Percentiles rank a stretch among this genome's conserved stretches.
These are phyloP conservation scores for Thermochaetoides thermophila DNA, from an alignment of 495 filamentous ascomycete genomes.

Conservation along the genomic window DNA sequence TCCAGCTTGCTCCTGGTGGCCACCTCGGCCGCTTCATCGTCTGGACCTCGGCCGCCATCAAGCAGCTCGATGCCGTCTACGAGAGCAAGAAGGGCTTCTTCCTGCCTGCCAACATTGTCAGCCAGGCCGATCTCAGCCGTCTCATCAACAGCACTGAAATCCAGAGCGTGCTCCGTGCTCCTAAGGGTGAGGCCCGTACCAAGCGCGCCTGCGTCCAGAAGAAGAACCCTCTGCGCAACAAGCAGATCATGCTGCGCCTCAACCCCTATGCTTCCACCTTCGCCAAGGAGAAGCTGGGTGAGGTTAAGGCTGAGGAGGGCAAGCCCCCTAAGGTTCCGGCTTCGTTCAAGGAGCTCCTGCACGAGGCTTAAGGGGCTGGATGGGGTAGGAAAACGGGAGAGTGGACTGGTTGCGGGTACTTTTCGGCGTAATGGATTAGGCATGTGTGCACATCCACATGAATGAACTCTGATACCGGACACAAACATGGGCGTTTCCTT, in stretches of 20 bases:
- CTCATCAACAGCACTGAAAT: conserved; percentile 98
- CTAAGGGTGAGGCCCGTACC: conserved; percentile 76
- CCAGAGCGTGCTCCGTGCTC: conserved; percentile 78
- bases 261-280: conserved; percentile 92
- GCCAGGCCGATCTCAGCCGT: conserved; percentile 84
- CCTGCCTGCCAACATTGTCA: conserved; percentile 72
- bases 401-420: conserved; percentile 15
- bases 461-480: conserved; percentile 26
- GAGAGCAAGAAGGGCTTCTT: conserved; percentile 98
- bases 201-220: conserved; percentile 89
- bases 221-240: conserved; percentile 99
- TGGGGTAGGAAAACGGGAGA: conserved; percentile 6
- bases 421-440: conserved; percentile 25
- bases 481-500: conserved; percentile 4
- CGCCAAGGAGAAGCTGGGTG: conserved; percentile 47
- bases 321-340: conserved; percentile 21
- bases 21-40: conserved; percentile 98
- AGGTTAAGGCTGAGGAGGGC: conserved; percentile 25
- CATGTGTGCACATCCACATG: conserved; percentile 17
- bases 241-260: conserved; percentile 88
- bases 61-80: conserved; percentile 91
- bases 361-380: conserved; percentile 22
- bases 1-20: conserved; percentile 95
- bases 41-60: conserved; percentile 95
- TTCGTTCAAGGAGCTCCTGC: conserved; percentile 24